These are phyloP conservation scores for Astrothelium subdiscretum DNA, from an alignment of 495 filamentous ascomycete genomes.

Conservation along the genomic window DNA sequence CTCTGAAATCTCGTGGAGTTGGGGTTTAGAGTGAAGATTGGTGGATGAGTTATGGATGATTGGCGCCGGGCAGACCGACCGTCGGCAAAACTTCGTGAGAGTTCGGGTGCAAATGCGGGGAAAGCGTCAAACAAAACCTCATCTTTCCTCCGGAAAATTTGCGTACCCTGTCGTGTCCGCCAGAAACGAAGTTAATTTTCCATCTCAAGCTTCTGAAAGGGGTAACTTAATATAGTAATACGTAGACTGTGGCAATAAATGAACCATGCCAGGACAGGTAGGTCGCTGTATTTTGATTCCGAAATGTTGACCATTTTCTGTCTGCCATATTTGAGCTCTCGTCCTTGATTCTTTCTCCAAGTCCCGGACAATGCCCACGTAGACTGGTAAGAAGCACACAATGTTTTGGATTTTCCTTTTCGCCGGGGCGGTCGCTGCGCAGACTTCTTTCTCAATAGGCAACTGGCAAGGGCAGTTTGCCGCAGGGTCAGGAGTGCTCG, in stretches of 20 bases:
- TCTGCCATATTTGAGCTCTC: neutral
- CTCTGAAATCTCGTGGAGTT: no score
- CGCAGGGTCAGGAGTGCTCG: slow-evolving; percentile 20
- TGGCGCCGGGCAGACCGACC: neutral
- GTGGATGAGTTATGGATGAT: no score
- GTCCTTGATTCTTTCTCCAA: neutral
- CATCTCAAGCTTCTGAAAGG: neutral
- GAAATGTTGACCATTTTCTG: neutral
- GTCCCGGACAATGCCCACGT: neutral
- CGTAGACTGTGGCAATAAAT: neutral
- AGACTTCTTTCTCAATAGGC: neutral
- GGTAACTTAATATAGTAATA: neutral
- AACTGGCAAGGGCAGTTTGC: neutral
- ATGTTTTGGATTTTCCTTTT: neutral
- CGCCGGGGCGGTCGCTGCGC: neutral
- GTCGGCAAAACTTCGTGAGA: neutral
- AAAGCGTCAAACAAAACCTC: neutral
- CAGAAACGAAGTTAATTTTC: no score
- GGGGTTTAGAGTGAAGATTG: no score
- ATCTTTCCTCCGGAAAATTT: neutral
- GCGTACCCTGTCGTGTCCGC: no score
- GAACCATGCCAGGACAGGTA: neutral
- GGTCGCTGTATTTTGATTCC: neutral
- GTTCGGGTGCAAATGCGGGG: neutral
- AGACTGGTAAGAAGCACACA: neutral